Percentiles rank a stretch among this genome's conserved stretches.
These are phyloP conservation scores for Amanita thiersii DNA, from an alignment of 768 basidiomycete genomes.

Conservation along the genomic window DNA sequence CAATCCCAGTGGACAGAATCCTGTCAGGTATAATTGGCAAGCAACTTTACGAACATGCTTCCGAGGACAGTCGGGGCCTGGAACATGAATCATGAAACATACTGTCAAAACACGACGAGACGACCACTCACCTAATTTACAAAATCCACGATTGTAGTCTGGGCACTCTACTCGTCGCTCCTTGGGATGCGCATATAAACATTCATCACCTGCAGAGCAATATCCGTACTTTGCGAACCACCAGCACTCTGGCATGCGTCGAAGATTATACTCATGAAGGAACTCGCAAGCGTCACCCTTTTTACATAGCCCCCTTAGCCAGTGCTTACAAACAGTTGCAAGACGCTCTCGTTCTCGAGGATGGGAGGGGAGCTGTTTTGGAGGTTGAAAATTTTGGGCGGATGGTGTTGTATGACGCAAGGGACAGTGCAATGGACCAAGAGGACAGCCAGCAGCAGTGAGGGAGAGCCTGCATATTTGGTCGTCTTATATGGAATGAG, in stretches of 20 bases:
- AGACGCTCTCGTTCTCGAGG: constrained; percentile 78
- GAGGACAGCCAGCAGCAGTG: constrained; percentile 78
- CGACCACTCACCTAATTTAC: constrained; percentile 69
- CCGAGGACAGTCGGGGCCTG: constrained; percentile 81
- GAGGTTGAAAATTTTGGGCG: constrained; percentile 81
- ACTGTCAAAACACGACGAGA: not conserved
- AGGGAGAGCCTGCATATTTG: constrained; percentile 89
- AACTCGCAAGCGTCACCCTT: constrained; percentile 98
- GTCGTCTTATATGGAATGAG: constrained; percentile 48
- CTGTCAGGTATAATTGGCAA: constrained; percentile 86
- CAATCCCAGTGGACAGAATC: constrained; percentile 86
- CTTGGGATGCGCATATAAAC: constrained; percentile 92
- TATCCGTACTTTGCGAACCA: constrained; percentile 98
- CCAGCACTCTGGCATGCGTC: constrained; percentile 99
- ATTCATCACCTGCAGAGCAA: constrained; percentile 95
- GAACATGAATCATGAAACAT: constrained; percentile 7
- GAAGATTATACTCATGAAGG: constrained; percentile 95
- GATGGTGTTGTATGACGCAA: constrained; percentile 89
- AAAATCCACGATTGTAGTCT: constrained; percentile 94
- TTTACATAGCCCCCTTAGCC: constrained; percentile 96
- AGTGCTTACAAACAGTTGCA: constrained; percentile 97
- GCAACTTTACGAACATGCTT: constrained; percentile 90
- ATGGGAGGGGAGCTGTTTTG: constrained; percentile 73
- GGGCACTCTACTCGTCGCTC: constrained; percentile 90
- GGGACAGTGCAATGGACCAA: constrained; percentile 88